Evolutionary conservation across 2,329 filamentous ascomycete species (phyloP), one percentile per base, ranked within the genome.

Genomic region (Sporothrix dimorphospora): DNA sequence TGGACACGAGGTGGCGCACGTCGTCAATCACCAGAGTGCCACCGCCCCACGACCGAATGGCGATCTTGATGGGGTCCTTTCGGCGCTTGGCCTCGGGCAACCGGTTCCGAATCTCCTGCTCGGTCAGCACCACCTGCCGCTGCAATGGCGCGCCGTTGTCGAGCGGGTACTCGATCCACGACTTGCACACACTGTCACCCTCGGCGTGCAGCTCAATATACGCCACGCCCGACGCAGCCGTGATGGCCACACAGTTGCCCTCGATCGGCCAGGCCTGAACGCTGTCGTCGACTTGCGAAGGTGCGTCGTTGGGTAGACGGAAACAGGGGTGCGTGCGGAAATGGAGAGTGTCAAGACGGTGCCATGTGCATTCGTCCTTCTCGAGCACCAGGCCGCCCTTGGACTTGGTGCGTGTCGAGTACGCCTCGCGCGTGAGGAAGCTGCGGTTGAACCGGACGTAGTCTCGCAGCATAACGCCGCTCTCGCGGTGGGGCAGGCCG

Each of bases 291-390:
- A 85, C 87, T 51, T 24, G 68, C 51, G 87, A 79, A 19, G 87
- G 82, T 5, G 87, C 82, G 77, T 98, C 96, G 71, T 89, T 91
- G 0, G 94, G 93, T 69, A 97, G 87, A 71, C 90, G 87, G 84
- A 99, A 98, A 79, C 93, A 94, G 4, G 94, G 94, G 78, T 99
- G 96, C 76, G 91, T 92, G 75, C 94, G 91, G 83, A 98, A 97
- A 51, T 94, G 92, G 69, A 99, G 85, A 70, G 90, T 90, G 80
- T 98, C 96, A 7, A 98, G 86, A 72, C 94, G 89, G 81, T 98
- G 94, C 95, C 95, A 98, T 34, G 85, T 86, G 80, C 94, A 97
- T 81, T 98, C 96, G 76, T 98, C 94, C 63, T 90, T 88, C 42
- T 89, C 89, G 57, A 91, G 80, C 55, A 94, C 92, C 7, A 93